Conservation (phyloP, 148 eudicot genomes). For the Rhododendron vialii region DNA sequence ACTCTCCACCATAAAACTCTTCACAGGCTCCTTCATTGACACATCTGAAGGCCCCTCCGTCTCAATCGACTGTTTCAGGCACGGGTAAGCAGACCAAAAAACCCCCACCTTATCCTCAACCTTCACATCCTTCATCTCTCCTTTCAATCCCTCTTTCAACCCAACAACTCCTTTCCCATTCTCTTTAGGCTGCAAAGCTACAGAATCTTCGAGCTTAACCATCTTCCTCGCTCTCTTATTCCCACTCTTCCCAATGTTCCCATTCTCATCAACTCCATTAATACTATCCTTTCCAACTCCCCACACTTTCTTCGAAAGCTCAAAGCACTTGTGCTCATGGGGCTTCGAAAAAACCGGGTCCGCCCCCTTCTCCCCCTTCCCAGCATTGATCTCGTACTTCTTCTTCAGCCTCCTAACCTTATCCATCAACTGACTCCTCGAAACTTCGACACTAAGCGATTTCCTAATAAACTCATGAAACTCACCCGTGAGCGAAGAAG, state of each 20-base stretch:
- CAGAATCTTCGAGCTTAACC: not conserved
- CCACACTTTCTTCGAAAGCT: constrained; percentile 53
- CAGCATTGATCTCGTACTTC: constrained; percentile 36
- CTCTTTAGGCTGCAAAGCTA: not conserved
- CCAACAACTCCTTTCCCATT: not conserved
- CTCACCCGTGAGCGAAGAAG: constrained; percentile 19
- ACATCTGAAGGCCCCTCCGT: not conserved
- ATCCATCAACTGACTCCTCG: constrained; percentile 39
- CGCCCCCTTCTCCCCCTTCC: constrained; percentile 20
- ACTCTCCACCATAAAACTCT: constrained; percentile 7
- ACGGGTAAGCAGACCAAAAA: constrained; percentile 20
- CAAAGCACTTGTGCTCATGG: constrained; percentile 36
- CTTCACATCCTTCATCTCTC: not conserved
- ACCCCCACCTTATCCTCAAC: not conserved
- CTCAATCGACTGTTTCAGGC: constrained; percentile 11
- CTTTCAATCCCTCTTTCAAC: not conserved
- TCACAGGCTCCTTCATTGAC: constrained; percentile 6
- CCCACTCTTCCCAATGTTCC: not conserved
- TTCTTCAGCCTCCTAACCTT: constrained; percentile 59
- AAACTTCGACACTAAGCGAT: constrained; percentile 21
- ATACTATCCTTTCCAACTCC: constrained; percentile 17
- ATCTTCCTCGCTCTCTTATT: constrained; percentile 11
- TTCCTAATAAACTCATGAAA: constrained; percentile 37
- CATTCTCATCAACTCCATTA: not conserved
- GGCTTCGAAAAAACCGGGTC: constrained; percentile 35